Conservation (phyloP, 169 alveolate species). For the Babesia divergens region DNA sequence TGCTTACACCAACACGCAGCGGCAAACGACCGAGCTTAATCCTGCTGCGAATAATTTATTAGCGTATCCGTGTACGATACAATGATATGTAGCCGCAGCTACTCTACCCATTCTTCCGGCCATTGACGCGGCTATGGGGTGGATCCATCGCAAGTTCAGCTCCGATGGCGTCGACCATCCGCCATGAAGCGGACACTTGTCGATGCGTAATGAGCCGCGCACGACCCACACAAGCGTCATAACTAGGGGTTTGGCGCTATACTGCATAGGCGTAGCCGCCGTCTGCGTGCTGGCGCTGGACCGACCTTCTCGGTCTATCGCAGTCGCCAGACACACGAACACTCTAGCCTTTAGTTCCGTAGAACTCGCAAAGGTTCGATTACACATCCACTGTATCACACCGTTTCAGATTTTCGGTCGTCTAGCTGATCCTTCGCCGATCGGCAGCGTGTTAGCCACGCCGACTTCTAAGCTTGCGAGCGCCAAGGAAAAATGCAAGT, state of each 20-base stretch:
- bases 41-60: not conserved
- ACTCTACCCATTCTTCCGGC: not conserved
- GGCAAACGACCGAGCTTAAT: not conserved
- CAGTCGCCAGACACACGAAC: not conserved
- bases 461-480: not conserved
- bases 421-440: conserved; percentile 45
- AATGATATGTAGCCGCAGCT: too few relatives aligned
- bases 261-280: not conserved
- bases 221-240: not conserved
- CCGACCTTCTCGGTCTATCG: not conserved
- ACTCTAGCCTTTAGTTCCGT: conserved; percentile 23
- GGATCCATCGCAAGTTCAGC: not conserved
- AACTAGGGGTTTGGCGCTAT: not conserved
- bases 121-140: conserved; percentile 26
- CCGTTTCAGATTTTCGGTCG: conserved; percentile 48
- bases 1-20: not conserved
- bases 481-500: not conserved
- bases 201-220: not conserved
- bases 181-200: not conserved
- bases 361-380: conserved; percentile 46
- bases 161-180: not conserved
- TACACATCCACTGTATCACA: not conserved
- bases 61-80: not conserved
- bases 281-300: not conserved
- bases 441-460: conserved; percentile 57